phyloP scores from a whole-genome alignment of 2,329 filamentous ascomycete genomes.

The Aureobasidium sp. region DNA sequence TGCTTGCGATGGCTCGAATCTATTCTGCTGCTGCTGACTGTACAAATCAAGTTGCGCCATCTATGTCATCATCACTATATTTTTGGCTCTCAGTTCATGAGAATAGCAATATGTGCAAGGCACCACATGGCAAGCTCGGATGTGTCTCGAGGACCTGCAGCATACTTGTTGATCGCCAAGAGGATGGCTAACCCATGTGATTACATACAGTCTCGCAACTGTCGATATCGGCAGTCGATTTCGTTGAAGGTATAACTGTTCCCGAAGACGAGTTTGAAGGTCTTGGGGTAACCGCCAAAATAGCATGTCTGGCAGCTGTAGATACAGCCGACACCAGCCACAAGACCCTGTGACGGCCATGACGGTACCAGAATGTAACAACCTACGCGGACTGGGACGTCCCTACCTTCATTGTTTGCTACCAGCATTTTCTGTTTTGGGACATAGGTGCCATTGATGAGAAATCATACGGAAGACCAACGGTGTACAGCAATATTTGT shows the following conservation, averaged over 20 bases:
- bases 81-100: not conserved
- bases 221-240: not conserved
- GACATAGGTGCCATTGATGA: not conserved
- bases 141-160: slow-evolving; percentile 3
- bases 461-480: not conserved
- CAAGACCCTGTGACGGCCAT: slow-evolving; percentile 1
- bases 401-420: not conserved
- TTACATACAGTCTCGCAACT: not conserved
- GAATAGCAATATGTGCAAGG: not conserved
- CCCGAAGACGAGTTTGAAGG: not conserved
- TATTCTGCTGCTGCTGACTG: not conserved
- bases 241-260: not conserved
- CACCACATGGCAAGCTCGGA: not conserved
- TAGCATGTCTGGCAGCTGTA: not conserved
- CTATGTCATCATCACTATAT: slow-evolving; percentile 1
- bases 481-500: not conserved
- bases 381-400: not conserved
- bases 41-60: not conserved
- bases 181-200: not conserved
- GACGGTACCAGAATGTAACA: not conserved
- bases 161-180: not conserved
- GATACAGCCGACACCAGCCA: not conserved
- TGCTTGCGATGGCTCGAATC: not conserved
- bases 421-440: slow-evolving; percentile 6
- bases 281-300: not conserved